A percentile compares a stretch with the other conserved stretches of the same genome.
Conservation (phyloP, 352 stramenopile species). For the Globisporangium cystogenes region DNA sequence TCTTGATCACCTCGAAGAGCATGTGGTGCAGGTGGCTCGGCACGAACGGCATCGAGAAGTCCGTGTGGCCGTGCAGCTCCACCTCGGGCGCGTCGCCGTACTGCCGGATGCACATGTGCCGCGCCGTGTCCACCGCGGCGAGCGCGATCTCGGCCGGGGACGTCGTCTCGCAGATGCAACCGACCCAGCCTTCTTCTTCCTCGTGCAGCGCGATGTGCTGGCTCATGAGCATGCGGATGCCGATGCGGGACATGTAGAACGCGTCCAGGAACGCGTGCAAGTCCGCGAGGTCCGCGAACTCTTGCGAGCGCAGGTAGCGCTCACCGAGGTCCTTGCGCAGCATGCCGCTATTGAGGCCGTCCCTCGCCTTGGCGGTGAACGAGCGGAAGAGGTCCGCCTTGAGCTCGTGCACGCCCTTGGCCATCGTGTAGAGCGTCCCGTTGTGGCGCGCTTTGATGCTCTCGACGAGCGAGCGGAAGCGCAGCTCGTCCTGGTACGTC, state of each 20-base stretch:
- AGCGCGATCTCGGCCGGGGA: slow-evolving; percentile 96
- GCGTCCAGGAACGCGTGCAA: slow-evolving; percentile 98
- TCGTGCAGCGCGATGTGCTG: slow-evolving; percentile 98
- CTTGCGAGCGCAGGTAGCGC: slow-evolving; percentile 65
- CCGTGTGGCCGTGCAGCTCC: slow-evolving; percentile 95
- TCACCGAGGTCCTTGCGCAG: slow-evolving; percentile 53
- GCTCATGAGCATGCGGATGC: slow-evolving; percentile 99
- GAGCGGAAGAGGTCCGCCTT: slow-evolving; percentile 85
- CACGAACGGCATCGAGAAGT: slow-evolving; percentile 98
- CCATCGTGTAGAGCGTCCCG: slow-evolving; percentile 99
- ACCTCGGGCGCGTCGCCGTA: slow-evolving; percentile 99
- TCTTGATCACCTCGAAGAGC: slow-evolving; percentile 98
- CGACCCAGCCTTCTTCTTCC: slow-evolving; percentile 81
- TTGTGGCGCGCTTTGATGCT: slow-evolving; percentile 97
- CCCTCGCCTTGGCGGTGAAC: slow-evolving; percentile 42
- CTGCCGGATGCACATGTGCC: slow-evolving; percentile 98
- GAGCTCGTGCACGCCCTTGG: slow-evolving; percentile 97
- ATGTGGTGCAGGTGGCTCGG: slow-evolving; percentile 97
- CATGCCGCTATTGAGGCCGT: slow-evolving; percentile 1
- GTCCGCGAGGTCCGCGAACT: slow-evolving; percentile 89
- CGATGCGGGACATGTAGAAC: slow-evolving; percentile 99
- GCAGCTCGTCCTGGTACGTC: slow-evolving; percentile 83
- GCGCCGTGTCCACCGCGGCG: slow-evolving; percentile 96
- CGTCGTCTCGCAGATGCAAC: slow-evolving; percentile 95
- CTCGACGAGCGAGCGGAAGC: slow-evolving; percentile 93